Evolutionary conservation across 1,284 basidiomycete species (phyloP).

Genomic region (Leccinum griseonigrum): DNA sequence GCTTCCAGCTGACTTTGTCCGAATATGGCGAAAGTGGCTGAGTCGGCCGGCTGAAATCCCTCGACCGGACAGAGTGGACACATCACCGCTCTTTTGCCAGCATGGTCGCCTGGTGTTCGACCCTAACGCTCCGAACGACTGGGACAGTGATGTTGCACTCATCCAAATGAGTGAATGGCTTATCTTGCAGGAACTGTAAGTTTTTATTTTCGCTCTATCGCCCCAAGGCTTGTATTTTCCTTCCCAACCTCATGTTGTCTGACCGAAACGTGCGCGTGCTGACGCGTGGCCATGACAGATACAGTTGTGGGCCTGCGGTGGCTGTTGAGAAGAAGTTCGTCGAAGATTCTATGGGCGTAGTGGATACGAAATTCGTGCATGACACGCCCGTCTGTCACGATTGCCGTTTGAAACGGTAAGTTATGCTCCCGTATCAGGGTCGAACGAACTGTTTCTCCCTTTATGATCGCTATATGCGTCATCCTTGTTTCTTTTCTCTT

Average conservation of each 20-base stretch:
- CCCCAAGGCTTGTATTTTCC: not conserved
- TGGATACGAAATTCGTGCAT: constrained; percentile 40
- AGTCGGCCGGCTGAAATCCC: constrained; percentile 50
- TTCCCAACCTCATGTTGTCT: constrained; percentile 8
- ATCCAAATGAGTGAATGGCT: constrained; percentile 66
- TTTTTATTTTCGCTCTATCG: constrained; percentile 16
- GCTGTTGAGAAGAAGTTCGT: constrained; percentile 42
- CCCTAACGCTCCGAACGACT: constrained; percentile 55
- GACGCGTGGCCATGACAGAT: constrained; percentile 41
- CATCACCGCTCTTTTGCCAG: constrained; percentile 59
- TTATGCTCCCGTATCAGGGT: constrained; percentile 17
- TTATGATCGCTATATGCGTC: constrained; percentile 4
- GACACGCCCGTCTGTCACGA: constrained; percentile 55
- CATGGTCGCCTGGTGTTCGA: constrained; percentile 67
- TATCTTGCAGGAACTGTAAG: constrained; percentile 53
- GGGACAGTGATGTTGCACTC: constrained; percentile 52
- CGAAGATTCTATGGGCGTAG: constrained; percentile 31
- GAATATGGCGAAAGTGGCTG: constrained; percentile 68
- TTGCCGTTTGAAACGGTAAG: constrained; percentile 61
- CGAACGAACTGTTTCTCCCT: constrained; percentile 4
- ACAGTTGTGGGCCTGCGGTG: constrained; percentile 57
- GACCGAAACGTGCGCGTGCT: constrained; percentile 11
- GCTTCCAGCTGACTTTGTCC: constrained; percentile 59
- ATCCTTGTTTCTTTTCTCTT: constrained; percentile 4
- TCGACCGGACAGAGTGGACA: constrained; percentile 64